These are phyloP conservation scores for Kernera saxatilis DNA, from an alignment of 345 rosid species.

Conservation along the genomic window DNA sequence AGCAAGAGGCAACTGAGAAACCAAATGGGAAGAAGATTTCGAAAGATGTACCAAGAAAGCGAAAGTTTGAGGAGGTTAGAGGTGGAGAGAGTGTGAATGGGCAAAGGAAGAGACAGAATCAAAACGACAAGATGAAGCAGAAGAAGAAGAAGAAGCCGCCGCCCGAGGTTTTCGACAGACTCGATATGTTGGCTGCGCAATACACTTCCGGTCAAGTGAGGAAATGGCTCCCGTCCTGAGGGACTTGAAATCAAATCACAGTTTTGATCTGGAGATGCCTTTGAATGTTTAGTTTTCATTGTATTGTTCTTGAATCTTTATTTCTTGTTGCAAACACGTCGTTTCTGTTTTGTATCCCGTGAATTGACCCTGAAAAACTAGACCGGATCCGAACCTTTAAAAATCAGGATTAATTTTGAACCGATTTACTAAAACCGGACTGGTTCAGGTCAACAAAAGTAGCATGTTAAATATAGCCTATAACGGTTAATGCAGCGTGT, in stretches of 20 bases:
- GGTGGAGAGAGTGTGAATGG: constrained; percentile 30
- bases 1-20: constrained; percentile 27
- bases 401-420: neutral
- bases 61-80: constrained; percentile 35
- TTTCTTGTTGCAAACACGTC: neutral
- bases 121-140: constrained; percentile 36
- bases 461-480: neutral
- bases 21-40: constrained; percentile 16
- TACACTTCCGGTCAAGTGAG: constrained; percentile 52
- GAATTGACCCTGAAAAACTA: neutral
- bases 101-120: constrained; percentile 39
- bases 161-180: constrained; percentile 51
- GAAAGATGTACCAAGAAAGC: constrained; percentile 32
- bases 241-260: neutral
- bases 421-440: neutral
- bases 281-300: neutral
- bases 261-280: neutral
- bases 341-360: neutral
- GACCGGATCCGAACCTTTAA: neutral
- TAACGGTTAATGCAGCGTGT: neutral
- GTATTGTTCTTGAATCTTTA: neutral
- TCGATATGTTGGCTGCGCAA: constrained; percentile 61
- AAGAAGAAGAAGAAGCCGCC: constrained; percentile 46
- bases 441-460: neutral
- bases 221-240: constrained; percentile 59